Evolutionary conservation across 345 rosid species (phyloP).

Genomic region (Citrus medica): DNA sequence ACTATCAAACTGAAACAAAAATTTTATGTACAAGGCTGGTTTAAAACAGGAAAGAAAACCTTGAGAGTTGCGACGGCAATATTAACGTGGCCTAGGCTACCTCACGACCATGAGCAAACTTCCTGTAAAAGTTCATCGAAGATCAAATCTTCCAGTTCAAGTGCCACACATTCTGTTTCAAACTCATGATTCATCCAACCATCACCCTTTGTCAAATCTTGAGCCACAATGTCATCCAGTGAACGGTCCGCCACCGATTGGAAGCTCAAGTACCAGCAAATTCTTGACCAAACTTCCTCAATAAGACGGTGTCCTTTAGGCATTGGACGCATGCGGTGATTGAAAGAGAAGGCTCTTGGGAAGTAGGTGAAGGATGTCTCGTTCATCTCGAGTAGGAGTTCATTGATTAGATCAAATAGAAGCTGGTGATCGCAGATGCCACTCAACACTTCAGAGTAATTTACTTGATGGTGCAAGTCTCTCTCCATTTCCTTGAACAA

Average conservation of each 20-base stretch:
- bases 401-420: constrained; percentile 66
- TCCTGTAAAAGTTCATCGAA: constrained; percentile 60
- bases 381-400: constrained; percentile 44
- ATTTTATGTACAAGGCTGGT: constrained; percentile 6
- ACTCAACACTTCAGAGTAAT: constrained; percentile 19
- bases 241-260: constrained; percentile 38
- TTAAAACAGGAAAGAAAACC: neutral
- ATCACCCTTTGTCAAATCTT: constrained; percentile 52
- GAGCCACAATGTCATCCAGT: constrained; percentile 53
- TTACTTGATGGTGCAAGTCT: constrained; percentile 27
- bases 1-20: neutral
- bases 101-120: constrained; percentile 17
- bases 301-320: constrained; percentile 45
- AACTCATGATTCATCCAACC: constrained; percentile 59
- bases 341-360: constrained; percentile 44
- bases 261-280: constrained; percentile 30
- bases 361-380: constrained; percentile 47
- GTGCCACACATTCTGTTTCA: constrained; percentile 58
- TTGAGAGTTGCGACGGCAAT: neutral
- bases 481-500: constrained; percentile 48
- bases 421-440: constrained; percentile 38
- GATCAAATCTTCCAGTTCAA: constrained; percentile 73
- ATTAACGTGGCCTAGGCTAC: neutral
- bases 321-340: constrained; percentile 16
- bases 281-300: constrained; percentile 67